Evolutionary conservation across 495 filamentous ascomycete species (phyloP).

Genomic region (Talaromyces nanjingensis): DNA sequence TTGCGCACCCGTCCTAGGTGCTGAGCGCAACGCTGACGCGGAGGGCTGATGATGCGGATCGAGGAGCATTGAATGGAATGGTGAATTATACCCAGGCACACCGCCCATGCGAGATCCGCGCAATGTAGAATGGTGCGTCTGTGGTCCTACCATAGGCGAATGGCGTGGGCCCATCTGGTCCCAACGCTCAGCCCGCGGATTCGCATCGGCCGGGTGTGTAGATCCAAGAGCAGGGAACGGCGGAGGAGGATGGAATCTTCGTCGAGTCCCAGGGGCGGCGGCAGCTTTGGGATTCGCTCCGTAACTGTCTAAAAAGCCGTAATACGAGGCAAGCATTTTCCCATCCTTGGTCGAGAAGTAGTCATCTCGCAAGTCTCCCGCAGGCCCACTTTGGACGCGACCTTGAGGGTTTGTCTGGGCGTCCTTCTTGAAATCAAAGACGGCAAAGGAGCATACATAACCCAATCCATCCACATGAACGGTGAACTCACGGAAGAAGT

Average conservation of each 20-base stretch:
- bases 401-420: conserved; percentile 46
- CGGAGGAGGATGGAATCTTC: conserved; percentile 70
- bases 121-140: conserved; percentile 24
- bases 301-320: conserved; percentile 90
- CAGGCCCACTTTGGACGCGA: conserved; percentile 23
- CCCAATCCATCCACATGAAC: conserved; percentile 94
- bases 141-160: conserved; percentile 17
- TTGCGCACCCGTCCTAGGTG: conserved; percentile 36
- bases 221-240: conserved; percentile 65
- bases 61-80: conserved; percentile 61
- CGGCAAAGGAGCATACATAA: conserved; percentile 92
- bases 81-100: conserved; percentile 27
- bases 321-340: conserved; percentile 94
- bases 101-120: conserved; percentile 24
- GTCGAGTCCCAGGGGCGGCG: conserved; percentile 32
- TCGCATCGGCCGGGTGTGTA: conserved; percentile 46
- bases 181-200: conserved; percentile 38
- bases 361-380: conserved; percentile 67
- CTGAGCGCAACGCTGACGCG: conserved; percentile 40
- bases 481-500: conserved; percentile 97
- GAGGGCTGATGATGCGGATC: conserved; percentile 85
- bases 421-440: conserved; percentile 94
- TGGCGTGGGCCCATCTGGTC: conserved; percentile 33
- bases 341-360: conserved; percentile 93
- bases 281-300: conserved; percentile 54